Evolutionary conservation across 371 early-diverging fungal species (phyloP), one percentile per base, ranked within the genome.

Genomic region (Mucor irregularis): DNA sequence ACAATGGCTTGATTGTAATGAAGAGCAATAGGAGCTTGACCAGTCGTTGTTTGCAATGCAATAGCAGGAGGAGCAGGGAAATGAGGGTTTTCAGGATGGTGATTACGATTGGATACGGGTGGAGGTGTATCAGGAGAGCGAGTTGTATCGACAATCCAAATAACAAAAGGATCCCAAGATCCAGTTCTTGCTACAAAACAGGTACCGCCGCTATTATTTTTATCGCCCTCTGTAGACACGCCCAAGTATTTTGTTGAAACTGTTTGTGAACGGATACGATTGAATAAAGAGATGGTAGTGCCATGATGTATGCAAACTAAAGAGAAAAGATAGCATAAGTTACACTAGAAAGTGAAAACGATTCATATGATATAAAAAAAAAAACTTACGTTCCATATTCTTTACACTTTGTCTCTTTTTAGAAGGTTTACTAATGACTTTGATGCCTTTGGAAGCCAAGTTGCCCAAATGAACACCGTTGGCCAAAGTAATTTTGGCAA

Each of bases 181-280:
- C 82, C 80, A 22, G 90, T 88, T 49, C 92, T 74, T 10, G 91
- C 88, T 3, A 90, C 87, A 71, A 93, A 92, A 44, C 87, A 88
- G 2, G 90, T 84, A 5, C 82, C 83, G 49, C 77, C 81, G 85
- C 86, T 2, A 37, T 19, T 37, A 24, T 35, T 44, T 22, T 35
- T 26, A 21, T 30, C 38, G 30, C 25, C 37, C 50, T 52, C 48
- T 46, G 56, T 25, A 10, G 83, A 82, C 2, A 86, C 90, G 11
- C 92, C 91, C 24, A 92, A 74, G 37, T 91, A 92, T 64, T 91
- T 91, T 24, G 92, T 92, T 6, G 92, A 91, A 6, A 92, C 91
- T 1, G 92, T 92, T 68, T 92, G 92, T 4, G 91, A 90, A 21
- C 92, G 84, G 56, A 92, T 82, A 38, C 92, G 85, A 68, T 92